Evolutionary conservation across 345 rosid species (phyloP), one percentile per base, ranked within the genome.

Genomic region (Orychophragmus violaceus): DNA sequence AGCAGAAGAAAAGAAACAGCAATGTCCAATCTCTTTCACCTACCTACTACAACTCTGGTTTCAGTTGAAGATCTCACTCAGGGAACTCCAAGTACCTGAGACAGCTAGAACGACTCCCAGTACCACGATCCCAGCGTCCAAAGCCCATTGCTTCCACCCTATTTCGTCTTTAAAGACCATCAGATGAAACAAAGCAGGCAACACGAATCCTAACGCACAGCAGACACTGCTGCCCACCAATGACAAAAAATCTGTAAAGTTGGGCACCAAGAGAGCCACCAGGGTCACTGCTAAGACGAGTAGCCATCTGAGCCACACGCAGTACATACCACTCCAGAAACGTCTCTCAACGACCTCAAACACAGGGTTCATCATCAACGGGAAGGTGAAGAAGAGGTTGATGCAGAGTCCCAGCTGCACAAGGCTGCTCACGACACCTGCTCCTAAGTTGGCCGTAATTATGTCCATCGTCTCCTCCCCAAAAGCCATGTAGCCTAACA

Each of bases 281-380:
- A 80, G 59, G 36, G 82, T 82, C 36, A 87, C 98, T 5, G 50
- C 37, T 30, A 84, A 64, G 64, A 92, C 98, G 75, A 82, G 63
- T 45, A 82, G 11, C 88, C 92, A 92, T 71, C 98, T 80, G 46
- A 83, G 72, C 95, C 96, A 92, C 52, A 87, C 41, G 66, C 95
- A 83, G 39, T 87, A 85, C 45, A 64, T 75, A 27, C 91, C 96
- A 23, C 69, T 62, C 70, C 81, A 63, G 32, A 84, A 78, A 42
- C 88, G 82, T 74, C 96, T 77, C 81, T 92, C 95, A 12, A 84
- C 74, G 6, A 87, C 83, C 80, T 89, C 96, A 60, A 81, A 89
- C 14, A 92, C 96, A 1, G 96, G 96, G 63, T 89, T 73, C 96
- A 92, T 87, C 95, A 89, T 87, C 74, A 92, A 57, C 0, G 95